A percentile compares a stretch with the other conserved stretches of the same genome.
Evolutionary conservation across 768 basidiomycete species (phyloP).

Genomic region (Rhizopogon sp.): DNA sequence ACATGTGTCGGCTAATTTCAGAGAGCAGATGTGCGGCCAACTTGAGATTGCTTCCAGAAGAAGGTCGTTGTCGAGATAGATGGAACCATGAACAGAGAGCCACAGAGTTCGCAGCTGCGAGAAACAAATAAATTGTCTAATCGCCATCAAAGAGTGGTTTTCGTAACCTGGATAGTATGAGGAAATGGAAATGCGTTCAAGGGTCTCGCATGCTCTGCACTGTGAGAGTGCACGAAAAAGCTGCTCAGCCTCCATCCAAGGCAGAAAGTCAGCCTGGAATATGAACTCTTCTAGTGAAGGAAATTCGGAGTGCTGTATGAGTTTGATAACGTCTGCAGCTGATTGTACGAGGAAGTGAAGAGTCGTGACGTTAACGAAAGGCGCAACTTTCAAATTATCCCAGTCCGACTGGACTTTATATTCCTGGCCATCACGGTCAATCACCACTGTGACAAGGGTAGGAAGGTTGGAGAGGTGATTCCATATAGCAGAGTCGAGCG

Average conservation of each 20-base stretch:
- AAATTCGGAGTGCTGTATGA: no score
- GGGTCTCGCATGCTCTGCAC: not conserved
- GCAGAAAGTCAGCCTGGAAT: no score
- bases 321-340: no score
- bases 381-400: no score
- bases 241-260: not conserved
- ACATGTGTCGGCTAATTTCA: not conserved
- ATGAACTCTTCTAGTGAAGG: no score
- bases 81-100: not conserved
- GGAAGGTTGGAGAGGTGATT: not conserved
- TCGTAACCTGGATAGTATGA: no score
- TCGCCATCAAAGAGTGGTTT: not conserved
- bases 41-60: not conserved
- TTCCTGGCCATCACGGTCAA: not conserved
- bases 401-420: no score
- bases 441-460: not conserved
- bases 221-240: no score
- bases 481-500: not conserved
- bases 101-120: not conserved
- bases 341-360: no score
- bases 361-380: no score
- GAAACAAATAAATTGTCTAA: not conserved
- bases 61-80: not conserved
- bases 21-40: not conserved
- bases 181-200: not conserved